These are phyloP conservation scores for Bacidia gigantensis DNA, from an alignment of 495 filamentous ascomycete genomes.

Conservation along the genomic window DNA sequence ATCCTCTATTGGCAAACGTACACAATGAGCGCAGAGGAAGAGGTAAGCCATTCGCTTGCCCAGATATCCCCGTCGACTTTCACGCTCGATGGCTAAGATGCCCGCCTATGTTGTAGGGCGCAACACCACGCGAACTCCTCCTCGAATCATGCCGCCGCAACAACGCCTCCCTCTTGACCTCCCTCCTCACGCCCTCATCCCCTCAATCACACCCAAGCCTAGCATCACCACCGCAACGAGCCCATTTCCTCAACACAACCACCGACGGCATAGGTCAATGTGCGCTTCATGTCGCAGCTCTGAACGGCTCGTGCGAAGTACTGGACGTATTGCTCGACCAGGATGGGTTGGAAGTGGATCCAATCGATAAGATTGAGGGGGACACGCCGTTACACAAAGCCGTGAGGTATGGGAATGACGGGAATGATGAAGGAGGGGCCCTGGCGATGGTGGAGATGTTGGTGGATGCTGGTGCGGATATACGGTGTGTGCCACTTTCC, in stretches of 20 bases:
- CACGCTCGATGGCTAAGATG: too few species aligned
- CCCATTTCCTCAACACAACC: constrained; percentile 67
- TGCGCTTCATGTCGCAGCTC: constrained; percentile 78
- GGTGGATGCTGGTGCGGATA: constrained; percentile 78
- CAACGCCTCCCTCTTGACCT: constrained; percentile 68
- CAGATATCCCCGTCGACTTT: too few species aligned
- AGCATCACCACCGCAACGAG: constrained; percentile 39
- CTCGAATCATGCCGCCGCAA: constrained; percentile 90
- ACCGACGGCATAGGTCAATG: constrained; percentile 75
- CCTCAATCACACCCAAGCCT: constrained; percentile 23
- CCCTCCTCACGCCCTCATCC: constrained; percentile 39
- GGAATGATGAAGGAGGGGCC: constrained; percentile 10
- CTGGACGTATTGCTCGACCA: constrained; percentile 91
- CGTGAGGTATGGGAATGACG: constrained; percentile 63
- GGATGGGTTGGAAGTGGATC: constrained; percentile 88
- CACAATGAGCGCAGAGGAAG: not conserved
- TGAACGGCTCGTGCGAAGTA: constrained; percentile 77
- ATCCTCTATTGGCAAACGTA: not conserved
- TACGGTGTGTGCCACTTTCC: not conserved
- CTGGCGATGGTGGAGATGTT: constrained; percentile 53
- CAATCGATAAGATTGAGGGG: constrained; percentile 59
- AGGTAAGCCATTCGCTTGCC: not conserved
- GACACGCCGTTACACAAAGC: constrained; percentile 87
- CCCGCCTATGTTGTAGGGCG: too few species aligned
- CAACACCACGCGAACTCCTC: constrained; percentile 68